Conservation (phyloP, 2,329 filamentous ascomycete genomes). For the Colletotrichum theobromicola region DNA sequence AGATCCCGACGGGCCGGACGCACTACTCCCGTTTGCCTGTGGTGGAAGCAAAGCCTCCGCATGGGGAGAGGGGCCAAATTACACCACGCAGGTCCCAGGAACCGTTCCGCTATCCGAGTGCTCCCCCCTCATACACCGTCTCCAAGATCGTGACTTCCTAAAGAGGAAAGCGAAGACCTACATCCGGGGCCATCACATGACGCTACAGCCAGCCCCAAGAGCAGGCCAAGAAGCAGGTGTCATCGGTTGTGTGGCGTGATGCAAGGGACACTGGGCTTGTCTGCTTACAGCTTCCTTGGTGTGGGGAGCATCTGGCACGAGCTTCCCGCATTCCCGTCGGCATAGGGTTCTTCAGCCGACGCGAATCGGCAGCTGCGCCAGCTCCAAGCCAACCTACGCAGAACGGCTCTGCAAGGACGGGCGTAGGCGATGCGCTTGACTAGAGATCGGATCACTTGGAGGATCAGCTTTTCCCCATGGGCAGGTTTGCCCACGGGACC, state of each 20-base stretch:
- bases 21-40: not conserved
- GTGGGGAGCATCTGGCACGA: not conserved
- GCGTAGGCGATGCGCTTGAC: not conserved
- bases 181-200: not conserved
- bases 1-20: conserved; percentile 2
- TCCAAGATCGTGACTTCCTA: not conserved
- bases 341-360: not conserved
- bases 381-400: not conserved
- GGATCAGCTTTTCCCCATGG: not conserved
- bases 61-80: not conserved
- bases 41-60: conserved; percentile 13
- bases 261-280: not conserved
- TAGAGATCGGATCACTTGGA: not conserved
- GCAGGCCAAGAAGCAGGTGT: not conserved
- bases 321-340: not conserved
- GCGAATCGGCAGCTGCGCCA: not conserved
- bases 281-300: not conserved
- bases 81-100: conserved; percentile 18
- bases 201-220: not conserved
- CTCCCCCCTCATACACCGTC: not conserved
- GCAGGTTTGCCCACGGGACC: not conserved
- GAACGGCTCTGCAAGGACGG: not conserved
- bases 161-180: not conserved
- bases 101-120: not conserved
- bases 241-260: not conserved